phyloP scores from a whole-genome alignment of 805 yeast species.

The Candida berthetii region DNA sequence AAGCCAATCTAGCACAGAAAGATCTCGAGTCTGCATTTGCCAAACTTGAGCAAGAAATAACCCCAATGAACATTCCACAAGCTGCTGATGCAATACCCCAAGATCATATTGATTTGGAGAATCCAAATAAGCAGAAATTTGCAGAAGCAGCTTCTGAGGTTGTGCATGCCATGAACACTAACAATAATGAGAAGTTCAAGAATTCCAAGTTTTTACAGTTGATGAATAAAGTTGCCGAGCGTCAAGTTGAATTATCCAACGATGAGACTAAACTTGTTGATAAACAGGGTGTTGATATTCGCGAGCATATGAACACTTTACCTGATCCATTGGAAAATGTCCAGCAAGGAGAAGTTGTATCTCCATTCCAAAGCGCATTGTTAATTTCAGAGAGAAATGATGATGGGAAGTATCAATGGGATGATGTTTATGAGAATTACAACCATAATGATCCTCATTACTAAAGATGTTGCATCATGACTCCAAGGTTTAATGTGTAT shows the following conservation, averaged over 20 bases:
- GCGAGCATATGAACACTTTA: slow-evolving; percentile 5
- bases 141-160: slow-evolving; percentile 20
- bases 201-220: slow-evolving; percentile 19
- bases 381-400: slow-evolving; percentile 5
- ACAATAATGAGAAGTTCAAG: slow-evolving; percentile 13
- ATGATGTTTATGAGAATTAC: slow-evolving; percentile 22
- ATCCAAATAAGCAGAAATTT: slow-evolving; percentile 11
- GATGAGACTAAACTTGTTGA: slow-evolving; percentile 19
- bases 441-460: slow-evolving; percentile 18
- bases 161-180: slow-evolving; percentile 16
- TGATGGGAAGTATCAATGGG: slow-evolving; percentile 19
- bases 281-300: slow-evolving; percentile 16
- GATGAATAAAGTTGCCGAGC: slow-evolving; percentile 17
- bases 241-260: slow-evolving; percentile 15
- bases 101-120: neutral
- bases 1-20: neutral
- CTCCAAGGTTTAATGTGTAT: slow-evolving; percentile 4
- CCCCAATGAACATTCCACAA: neutral
- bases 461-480: slow-evolving; percentile 1
- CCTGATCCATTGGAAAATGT: slow-evolving; percentile 21
- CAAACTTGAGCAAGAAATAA: slow-evolving; percentile 9
- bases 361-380: slow-evolving; percentile 20
- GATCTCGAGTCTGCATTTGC: slow-evolving; percentile 10
- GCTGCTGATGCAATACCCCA: neutral
- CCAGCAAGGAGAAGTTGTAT: slow-evolving; percentile 10